Base-by-base conservation (phyloP, 163 green algal species). In the Chlorella variabilis region DNA sequence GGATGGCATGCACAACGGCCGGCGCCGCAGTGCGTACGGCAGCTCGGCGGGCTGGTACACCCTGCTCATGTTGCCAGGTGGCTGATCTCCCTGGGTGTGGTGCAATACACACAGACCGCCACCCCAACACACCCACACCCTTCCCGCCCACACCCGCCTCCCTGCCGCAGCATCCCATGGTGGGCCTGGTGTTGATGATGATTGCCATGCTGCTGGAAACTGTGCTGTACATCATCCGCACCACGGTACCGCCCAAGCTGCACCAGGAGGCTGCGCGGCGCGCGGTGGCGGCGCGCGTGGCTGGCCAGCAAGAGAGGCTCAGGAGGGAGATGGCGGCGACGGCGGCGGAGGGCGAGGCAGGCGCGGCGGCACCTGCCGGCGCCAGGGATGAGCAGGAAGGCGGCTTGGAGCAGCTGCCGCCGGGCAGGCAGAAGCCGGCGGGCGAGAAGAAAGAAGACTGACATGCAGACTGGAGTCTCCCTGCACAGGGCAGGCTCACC, bases 151-250 rank as follows among this genome's bases (percentile, higher is more conserved):
- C n/a, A n/a, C 59, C 59, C 18, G n/a, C 59, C 59, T 23, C 59
- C 38, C 59, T 38, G 54, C 59, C 29, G 83, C 87, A 93, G 91
- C 84, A 86, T 2, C 75, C 81, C 17, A 54, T 91, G 25, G 45
- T 86, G 17, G 91, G 91, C 20, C 69, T 89, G 17, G 33, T 85
- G 2, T 82, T 87, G 21, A 82, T 95, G 45, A 78, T 89, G 0
- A 25, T 76, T 6, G 91, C 87, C 0, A 83, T 95, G 74, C 33
- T 95, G 41, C 41, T 95, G 58, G 92, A 95, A 75, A 92, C 84
- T 0, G 25, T 87, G 61, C 85, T 95, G 18, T 90, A 92, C 49
- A 90, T 95, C 75, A 88, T 95, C 61, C 85, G 91, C 11, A 92
- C 83, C n/a, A 89, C 41, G 20, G 70, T 89, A 34, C 70, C 78